Percentiles rank a stretch among this genome's conserved stretches.
Evolutionary conservation across 257 asterid genomes (phyloP).

Genomic region (Scutellaria baicalensis): DNA sequence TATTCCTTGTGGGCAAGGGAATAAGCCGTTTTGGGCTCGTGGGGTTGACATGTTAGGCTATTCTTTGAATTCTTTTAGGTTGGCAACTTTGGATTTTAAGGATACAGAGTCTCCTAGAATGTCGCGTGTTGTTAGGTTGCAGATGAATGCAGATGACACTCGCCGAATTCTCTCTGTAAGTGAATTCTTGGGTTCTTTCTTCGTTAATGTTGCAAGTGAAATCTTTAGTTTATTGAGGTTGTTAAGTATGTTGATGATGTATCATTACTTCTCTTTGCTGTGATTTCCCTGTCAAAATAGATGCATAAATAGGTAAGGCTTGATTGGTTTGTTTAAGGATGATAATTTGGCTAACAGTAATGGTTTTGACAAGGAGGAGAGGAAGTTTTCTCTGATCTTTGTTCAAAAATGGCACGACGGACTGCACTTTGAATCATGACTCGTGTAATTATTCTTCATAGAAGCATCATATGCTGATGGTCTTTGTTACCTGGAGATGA

Average conservation of each 20-base stretch:
- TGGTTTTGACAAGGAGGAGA: neutral
- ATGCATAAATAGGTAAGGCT: neutral
- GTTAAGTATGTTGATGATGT: neutral
- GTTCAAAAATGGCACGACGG: neutral
- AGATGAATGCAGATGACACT: constrained; percentile 43
- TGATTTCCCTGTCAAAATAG: neutral
- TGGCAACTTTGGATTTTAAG: constrained; percentile 44
- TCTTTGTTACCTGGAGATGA: neutral
- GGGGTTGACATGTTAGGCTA: constrained; percentile 82
- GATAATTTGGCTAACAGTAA: neutral
- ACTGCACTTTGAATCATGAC: neutral
- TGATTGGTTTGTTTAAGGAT: neutral
- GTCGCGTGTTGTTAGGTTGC: constrained; percentile 62
- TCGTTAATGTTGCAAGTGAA: too few relatives aligned
- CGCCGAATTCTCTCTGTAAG: constrained; percentile 57
- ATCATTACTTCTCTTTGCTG: neutral
- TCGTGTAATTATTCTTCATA: neutral
- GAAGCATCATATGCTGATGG: neutral
- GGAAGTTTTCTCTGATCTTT: neutral
- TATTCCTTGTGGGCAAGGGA: constrained; percentile 58
- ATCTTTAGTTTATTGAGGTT: neutral
- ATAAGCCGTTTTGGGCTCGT: constrained; percentile 81
- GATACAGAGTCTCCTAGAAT: constrained; percentile 42
- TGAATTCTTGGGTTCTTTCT: neutral
- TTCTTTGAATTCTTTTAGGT: constrained; percentile 66